Percentiles rank a stretch among this genome's conserved stretches.
Evolutionary conservation across 345 rosid genomes (phyloP).

Genomic region (Tarenaya hassleriana): DNA sequence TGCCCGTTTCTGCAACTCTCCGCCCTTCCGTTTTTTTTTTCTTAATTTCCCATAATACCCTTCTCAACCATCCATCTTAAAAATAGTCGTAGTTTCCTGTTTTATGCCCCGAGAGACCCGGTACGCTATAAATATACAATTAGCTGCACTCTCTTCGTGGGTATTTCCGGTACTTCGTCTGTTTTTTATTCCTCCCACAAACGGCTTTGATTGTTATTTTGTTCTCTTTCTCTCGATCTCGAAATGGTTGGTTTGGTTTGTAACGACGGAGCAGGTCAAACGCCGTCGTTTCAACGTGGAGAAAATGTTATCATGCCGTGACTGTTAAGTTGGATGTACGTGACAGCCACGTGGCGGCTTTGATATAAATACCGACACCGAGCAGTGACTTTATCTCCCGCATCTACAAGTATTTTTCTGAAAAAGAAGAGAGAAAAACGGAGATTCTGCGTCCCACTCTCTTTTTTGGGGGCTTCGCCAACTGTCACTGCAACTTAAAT

Average conservation of each 20-base stretch:
- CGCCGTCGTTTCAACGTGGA: conserved; percentile 14
- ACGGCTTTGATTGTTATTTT: no score
- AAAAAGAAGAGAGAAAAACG: no score
- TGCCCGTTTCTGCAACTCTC: conserved; percentile 62
- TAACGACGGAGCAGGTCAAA: conserved; percentile 33
- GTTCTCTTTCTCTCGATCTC: no score
- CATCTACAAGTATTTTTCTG: no score
- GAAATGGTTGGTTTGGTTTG: conserved; percentile 34
- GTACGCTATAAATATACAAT: not conserved
- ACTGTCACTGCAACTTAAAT: no score
- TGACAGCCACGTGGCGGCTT: conserved; percentile 25
- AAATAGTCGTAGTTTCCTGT: conserved; percentile 9
- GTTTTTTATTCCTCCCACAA: no score
- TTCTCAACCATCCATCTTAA: conserved; percentile 5
- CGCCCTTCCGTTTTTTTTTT: conserved; percentile 7
- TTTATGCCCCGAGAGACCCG: no score
- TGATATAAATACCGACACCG: conserved; percentile 5
- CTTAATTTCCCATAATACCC: conserved; percentile 35
- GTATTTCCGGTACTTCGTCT: conserved; percentile 20
- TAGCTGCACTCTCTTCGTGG: conserved; percentile 2
- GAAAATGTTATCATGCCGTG: conserved; percentile 21
- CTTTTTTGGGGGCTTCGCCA: no score
- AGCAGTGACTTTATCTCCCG: conserved; percentile 10
- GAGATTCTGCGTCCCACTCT: no score
- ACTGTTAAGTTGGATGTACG: conserved; percentile 28